phyloP scores from a whole-genome alignment of 169 alveolate genomes.

The Plasmodium gaboni region DNA sequence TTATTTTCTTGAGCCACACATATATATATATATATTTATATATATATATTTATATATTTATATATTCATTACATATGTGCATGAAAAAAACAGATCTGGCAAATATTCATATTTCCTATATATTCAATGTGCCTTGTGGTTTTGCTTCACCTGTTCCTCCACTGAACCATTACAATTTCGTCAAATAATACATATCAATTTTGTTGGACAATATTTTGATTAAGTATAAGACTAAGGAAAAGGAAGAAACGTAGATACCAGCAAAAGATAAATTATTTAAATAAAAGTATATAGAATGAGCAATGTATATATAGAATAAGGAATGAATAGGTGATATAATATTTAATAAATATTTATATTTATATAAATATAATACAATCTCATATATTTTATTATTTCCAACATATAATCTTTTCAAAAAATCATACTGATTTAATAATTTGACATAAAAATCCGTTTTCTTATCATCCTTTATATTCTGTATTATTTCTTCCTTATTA shows the following conservation, averaged over 20 bases:
- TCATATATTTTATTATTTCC: slow-evolving; percentile 75
- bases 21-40: background rate
- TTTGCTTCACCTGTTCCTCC: background rate
- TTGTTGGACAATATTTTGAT: slow-evolving; percentile 48
- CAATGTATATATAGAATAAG: slow-evolving; percentile 70
- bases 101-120: background rate
- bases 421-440: slow-evolving; percentile 48
- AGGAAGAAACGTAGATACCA: slow-evolving; percentile 71
- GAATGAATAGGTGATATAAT: slow-evolving; percentile 50
- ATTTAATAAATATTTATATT: slow-evolving; percentile 65
- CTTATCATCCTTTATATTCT: slow-evolving; percentile 28
- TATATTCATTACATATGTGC: background rate
- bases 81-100: background rate
- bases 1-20: background rate
- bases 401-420: slow-evolving; percentile 53
- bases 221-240: slow-evolving; percentile 41
- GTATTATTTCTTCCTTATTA: slow-evolving; percentile 45
- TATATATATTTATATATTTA: background rate
- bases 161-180: background rate
- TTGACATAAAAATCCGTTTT: slow-evolving; percentile 71
- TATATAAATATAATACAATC: slow-evolving; percentile 40
- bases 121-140: no score
- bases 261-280: slow-evolving; percentile 59
- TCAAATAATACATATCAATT: slow-evolving; percentile 64
- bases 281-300: slow-evolving; percentile 71